Conservation (phyloP, 1,139 yeast species). For the Candida pseudoviswanathii region DNA sequence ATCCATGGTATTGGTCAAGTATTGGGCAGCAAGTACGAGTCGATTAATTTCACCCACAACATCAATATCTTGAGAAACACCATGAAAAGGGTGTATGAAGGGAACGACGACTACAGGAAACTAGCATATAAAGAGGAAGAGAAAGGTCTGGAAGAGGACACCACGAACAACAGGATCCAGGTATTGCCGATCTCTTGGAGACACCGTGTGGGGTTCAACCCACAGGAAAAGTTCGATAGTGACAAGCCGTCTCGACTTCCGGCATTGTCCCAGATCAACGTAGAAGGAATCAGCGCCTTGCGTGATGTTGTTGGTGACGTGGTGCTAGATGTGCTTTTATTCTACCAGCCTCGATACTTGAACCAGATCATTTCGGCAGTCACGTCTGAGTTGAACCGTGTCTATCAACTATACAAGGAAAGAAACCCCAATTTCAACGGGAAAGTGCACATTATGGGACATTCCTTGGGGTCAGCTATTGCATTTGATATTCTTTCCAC, state of each 20-base stretch:
- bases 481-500: conserved; percentile 71
- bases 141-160: conserved; percentile 18
- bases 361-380: conserved; percentile 67
- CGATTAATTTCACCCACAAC: conserved; percentile 85
- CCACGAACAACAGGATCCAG: conserved; percentile 62
- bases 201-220: conserved; percentile 64
- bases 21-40: conserved; percentile 75
- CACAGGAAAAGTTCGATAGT: conserved; percentile 36
- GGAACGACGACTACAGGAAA: conserved; percentile 44
- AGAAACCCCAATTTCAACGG: conserved; percentile 80
- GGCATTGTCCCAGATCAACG: conserved; percentile 68
- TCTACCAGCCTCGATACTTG: conserved; percentile 77
- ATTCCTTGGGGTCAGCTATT: conserved; percentile 88
- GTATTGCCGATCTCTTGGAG: conserved; percentile 82
- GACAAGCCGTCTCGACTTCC: conserved; percentile 53
- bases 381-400: conserved; percentile 66
- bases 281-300: conserved; percentile 78
- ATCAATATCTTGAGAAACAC: conserved; percentile 70
- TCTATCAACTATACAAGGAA: conserved; percentile 59
- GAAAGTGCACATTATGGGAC: conserved; percentile 81
- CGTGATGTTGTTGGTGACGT: conserved; percentile 85
- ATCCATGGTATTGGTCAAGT: conserved; percentile 95
- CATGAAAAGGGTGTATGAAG: conserved; percentile 57
- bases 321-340: conserved; percentile 78
- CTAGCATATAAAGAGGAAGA: conserved; percentile 22